Conservation (phyloP, 768 basidiomycete genomes). For the Lactarius quietus region DNA sequence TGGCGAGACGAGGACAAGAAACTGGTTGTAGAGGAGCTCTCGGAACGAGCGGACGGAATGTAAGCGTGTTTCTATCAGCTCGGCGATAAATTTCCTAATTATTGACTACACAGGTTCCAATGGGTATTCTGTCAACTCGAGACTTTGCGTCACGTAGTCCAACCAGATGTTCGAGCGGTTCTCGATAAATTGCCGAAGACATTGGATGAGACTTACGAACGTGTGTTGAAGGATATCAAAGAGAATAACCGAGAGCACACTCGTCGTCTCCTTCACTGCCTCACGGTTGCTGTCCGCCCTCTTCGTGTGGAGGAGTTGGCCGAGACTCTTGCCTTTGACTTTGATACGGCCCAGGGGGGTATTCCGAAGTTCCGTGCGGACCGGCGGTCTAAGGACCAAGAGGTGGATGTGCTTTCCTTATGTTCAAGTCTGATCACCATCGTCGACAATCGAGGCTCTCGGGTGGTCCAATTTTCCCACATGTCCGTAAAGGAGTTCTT, state of each 20-base stretch:
- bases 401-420: neutral
- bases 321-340: constrained; percentile 15
- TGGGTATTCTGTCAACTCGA: neutral
- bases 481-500: constrained; percentile 14
- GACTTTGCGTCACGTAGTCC: neutral
- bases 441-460: neutral
- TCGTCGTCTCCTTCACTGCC: constrained; percentile 13
- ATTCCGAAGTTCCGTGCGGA: constrained; percentile 1
- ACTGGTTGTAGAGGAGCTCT: constrained; percentile 1
- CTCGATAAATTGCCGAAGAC: constrained; percentile 7
- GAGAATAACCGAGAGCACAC: constrained; percentile 1
- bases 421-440: constrained; percentile 11
- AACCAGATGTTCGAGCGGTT: neutral
- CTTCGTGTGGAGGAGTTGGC: neutral
- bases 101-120: neutral
- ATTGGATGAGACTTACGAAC: neutral
- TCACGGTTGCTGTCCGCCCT: neutral
- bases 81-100: neutral
- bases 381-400: constrained; percentile 4
- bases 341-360: neutral
- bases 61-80: neutral
- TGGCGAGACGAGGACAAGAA: constrained; percentile 13
- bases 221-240: neutral
- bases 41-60: constrained; percentile 8
- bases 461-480: constrained; percentile 15